These are phyloP conservation scores for Yamadazyma philogaea DNA, from an alignment of 805 yeast species.

Conservation along the genomic window DNA sequence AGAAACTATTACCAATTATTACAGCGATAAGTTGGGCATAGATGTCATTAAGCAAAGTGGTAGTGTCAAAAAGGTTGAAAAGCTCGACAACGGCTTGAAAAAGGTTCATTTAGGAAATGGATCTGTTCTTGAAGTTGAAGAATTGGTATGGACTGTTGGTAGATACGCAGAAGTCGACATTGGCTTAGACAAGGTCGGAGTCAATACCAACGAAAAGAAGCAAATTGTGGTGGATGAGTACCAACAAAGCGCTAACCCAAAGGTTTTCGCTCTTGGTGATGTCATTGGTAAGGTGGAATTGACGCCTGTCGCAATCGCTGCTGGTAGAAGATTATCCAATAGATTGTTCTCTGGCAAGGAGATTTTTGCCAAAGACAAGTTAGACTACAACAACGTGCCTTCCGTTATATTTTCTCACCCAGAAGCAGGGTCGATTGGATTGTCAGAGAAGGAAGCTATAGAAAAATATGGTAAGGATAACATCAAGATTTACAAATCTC, in stretches of 20 bases:
- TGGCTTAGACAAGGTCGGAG: slow-evolving; percentile 73
- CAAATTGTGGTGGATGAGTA: slow-evolving; percentile 81
- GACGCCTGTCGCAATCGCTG: slow-evolving; percentile 98
- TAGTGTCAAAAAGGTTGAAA: slow-evolving; percentile 38
- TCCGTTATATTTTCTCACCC: slow-evolving; percentile 98
- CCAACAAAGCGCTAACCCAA: slow-evolving; percentile 72
- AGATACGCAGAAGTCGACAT: slow-evolving; percentile 73
- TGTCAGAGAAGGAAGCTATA: slow-evolving; percentile 74
- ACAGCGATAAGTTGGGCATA: slow-evolving; percentile 72
- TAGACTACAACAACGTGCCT: slow-evolving; percentile 84
- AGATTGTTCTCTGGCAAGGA: slow-evolving; percentile 81
- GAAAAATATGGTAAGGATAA: slow-evolving; percentile 76
- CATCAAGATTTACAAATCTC: slow-evolving; percentile 76
- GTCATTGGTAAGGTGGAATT: slow-evolving; percentile 89
- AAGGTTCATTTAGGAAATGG: slow-evolving; percentile 39
- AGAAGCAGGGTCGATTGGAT: slow-evolving; percentile 92
- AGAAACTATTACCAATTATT: slow-evolving; percentile 73
- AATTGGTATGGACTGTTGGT: slow-evolving; percentile 91
- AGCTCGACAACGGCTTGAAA: slow-evolving; percentile 31
- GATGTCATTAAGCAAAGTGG: slow-evolving; percentile 67
- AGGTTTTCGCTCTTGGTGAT: slow-evolving; percentile 87
- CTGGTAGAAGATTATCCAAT: slow-evolving; percentile 92
- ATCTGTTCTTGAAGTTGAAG: slow-evolving; percentile 56
- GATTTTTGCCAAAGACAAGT: slow-evolving; percentile 65
- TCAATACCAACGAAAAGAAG: slow-evolving; percentile 56